Base-by-base conservation (phyloP, 371 early-diverging fungal species). In the Mortierella sp. region DNA sequence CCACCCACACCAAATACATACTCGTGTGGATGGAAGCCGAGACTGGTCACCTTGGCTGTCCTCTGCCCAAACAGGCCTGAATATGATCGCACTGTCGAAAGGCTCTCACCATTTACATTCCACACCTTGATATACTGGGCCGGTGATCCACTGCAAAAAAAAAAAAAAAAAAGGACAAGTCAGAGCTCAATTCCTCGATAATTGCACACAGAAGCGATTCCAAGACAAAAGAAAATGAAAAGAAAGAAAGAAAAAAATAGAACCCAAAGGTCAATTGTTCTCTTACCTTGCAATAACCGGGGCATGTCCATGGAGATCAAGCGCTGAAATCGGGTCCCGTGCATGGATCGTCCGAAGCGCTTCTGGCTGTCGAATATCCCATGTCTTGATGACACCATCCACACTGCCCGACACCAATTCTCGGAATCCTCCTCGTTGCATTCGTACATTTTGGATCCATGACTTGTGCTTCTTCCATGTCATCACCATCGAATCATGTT, bases 331-430 rank as follows among this genome's bases (percentile, higher is more conserved):
- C 4, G 67, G 82, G 16, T 83, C 74, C 68, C 87, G 77, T n/a
- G 82, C 83, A 64, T 84, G 69, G 60, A 90, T 86, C 0, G 88
- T 88, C 21, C 74, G 75, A 7, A 90, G 30, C 0, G 89, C 81
- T 26, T 85, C 75, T 21, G 80, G 60, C 57, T 84, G 82, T 30
- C 96, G 89, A 48, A 94, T 82, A 85, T 96, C 96, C 95, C 95
- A 94, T n/a, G 94, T 72, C 75, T 91, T 90, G 52, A 96, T 87
- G 37, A 91, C 89, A 16, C 97, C 97, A 60, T 84, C 84, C 9
- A 84, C 83, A 62, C 82, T 81, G 48, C 88, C 91, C 7, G 88
- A 86, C 23, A 90, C 83, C 30, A 90, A 75, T 63, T 90, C 89
- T n/a, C 87, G 85, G 57, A 79, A 81, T 12, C 86, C 88, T 50